Evolutionary conservation across 495 filamentous ascomycete species (phyloP), one percentile per base, ranked within the genome.

Genomic region (Recurvomyces mirabilis): DNA sequence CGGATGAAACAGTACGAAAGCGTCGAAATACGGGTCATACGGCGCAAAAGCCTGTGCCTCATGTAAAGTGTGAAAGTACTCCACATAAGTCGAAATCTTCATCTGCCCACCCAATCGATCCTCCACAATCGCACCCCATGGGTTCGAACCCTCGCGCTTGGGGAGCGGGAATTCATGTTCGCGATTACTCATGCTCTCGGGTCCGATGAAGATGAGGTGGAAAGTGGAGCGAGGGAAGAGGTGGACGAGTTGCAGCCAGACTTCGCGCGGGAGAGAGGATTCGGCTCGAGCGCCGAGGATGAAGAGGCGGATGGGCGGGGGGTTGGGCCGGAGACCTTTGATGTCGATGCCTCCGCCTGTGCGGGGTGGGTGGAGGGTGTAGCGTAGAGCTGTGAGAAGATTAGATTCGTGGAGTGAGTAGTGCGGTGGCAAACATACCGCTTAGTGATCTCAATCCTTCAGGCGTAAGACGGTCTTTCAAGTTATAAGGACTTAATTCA

Each of bases 61-160:
- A 65, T 96, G 88, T 56, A 99, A 73, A 1, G 87, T 95, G 61
- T 99, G 88, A 68, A 88, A 99, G 65, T 99, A 95, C 47, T 99
- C 93, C 19, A 95, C 88, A 54, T 86, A 94, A 0, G 91, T 99
- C 56, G 77, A 86, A 51, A 99, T 93, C 68, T 96, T 96, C 77
- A 94, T 77, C 42, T 77, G 75, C 15, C 79, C 75, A 53, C 78
- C 80, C 1, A 96, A 70, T 14, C 89, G 72, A 59, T 87, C 87
- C 65, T 99, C 93, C 6, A 94, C 78, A 18, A 96, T 72, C 7
- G 82, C 85, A 11, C 93, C 93, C 54, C 87, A 99, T 0, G 93
- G 91, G 54, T 99, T 99, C 2, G 63, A 60, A 2, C 84, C 71
- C 0, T 82, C 91, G 31, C 87, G 78, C 38, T 82, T 75, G 3